Base-by-base conservation (phyloP, 331 rosid species). In the Saraca asoca region DNA sequence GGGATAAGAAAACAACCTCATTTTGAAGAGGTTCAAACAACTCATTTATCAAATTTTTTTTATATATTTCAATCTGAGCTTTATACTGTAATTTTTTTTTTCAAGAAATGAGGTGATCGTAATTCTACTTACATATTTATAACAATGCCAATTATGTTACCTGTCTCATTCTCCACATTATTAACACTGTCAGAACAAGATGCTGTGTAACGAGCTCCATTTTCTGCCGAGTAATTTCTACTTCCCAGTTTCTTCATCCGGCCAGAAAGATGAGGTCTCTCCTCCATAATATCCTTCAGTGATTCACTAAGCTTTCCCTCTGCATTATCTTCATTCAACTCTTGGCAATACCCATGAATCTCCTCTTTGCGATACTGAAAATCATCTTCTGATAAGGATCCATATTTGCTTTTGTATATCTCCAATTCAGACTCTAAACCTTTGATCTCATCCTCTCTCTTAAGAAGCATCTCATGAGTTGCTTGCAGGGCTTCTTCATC, bases 401-500 rank as follows among this genome's bases (percentile, higher is more conserved):
- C 98, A 69, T 72, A 86, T 62, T 69, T 82, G 61, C 58, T 83
- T 51, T 87, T 87, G 38, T 78, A 88, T 49, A 76, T 68, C 17
- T 77, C 90, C 43, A 86, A 51, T 72, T 83, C 91, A 34, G 67
- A 76, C 76, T 90, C 91, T 66, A 86, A 58, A 51, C 2, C 80
- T 83, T 59, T 81, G 9, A 87, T 12, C 0, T 84, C 94, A 29
- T 90, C 91, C 77, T 93, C 97, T 76, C 82, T 69, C 61, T 83
- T 81, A 46, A 75, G 9, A 56, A 91, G 85, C 83, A 82, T 58
- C 0, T 90, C 97, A 69, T 81, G 82, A 20, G 80, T 61, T 39
- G 82, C 88, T 69, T 83, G 80, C 16, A 88, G 66, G 7, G 88
- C 94, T 73, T 94, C 98, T 70, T 90, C 90, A 45, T 94, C 98